Evolutionary conservation across 192 early-diverging fungal genomes (phyloP).

Genomic region (Podila clonocystis): DNA sequence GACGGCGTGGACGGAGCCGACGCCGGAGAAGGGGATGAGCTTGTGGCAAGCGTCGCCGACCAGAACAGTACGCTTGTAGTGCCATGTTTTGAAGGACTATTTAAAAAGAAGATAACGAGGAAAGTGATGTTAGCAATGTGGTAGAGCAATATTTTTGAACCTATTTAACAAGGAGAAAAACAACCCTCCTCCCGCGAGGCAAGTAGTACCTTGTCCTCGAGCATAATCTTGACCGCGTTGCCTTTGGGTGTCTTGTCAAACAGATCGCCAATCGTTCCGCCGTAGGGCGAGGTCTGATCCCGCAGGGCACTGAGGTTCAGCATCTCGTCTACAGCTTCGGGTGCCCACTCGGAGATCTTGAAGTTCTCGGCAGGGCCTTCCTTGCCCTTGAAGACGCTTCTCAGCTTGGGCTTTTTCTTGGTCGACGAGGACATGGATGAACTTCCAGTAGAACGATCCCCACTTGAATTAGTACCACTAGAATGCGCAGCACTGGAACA

Average conservation of each 20-base stretch:
- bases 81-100: constrained; percentile 13
- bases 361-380: constrained; percentile 12
- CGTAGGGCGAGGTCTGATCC: constrained; percentile 20
- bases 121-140: background rate
- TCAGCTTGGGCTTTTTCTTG: background rate
- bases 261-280: constrained; percentile 14
- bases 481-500: too few relatives aligned
- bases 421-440: background rate
- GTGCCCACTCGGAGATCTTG: constrained; percentile 29
- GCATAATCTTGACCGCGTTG: constrained; percentile 8
- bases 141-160: background rate
- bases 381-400: background rate
- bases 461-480: too few relatives aligned
- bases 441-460: background rate
- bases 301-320: constrained; percentile 11
- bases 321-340: constrained; percentile 19
- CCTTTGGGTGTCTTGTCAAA: constrained; percentile 32
- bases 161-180: too few relatives aligned
- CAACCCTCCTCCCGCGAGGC: too few relatives aligned
- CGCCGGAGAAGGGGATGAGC: constrained; percentile 3
- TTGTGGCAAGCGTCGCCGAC: constrained; percentile 20
- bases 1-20: background rate
- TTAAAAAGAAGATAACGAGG: background rate
- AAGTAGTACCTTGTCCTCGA: constrained; percentile 32
- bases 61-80: constrained; percentile 3